A percentile compares a stretch with the other conserved stretches of the same genome.
Evolutionary conservation across 2,329 filamentous ascomycete species (phyloP).

Genomic region (Phaeosphaeria sp.): DNA sequence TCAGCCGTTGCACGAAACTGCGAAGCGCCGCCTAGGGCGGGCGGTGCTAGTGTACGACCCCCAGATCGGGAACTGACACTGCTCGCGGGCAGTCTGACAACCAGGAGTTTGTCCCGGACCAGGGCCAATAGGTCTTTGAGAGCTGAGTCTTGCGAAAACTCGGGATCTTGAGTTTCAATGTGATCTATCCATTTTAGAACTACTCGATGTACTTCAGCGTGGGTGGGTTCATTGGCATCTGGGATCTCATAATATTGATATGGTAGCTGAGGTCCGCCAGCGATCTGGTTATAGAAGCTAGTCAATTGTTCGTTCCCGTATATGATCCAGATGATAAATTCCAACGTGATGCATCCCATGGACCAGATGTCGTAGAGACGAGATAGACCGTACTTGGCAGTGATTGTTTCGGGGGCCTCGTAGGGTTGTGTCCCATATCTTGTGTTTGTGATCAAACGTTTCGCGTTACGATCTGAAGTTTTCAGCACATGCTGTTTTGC

Average conservation of each 20-base stretch:
- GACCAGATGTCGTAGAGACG: constrained; percentile 32
- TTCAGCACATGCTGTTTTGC: constrained; percentile 15
- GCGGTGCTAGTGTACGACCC: neutral
- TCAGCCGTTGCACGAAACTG: neutral
- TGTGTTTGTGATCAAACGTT: constrained; percentile 5
- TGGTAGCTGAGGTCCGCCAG: constrained; percentile 2
- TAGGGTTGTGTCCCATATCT: constrained; percentile 19
- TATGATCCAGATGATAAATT: constrained; percentile 32
- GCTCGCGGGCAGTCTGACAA: constrained; percentile 9
- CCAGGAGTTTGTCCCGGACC: constrained; percentile 11
- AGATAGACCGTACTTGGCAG: constrained; percentile 6
- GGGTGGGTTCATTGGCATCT: neutral
- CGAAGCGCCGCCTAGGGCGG: neutral
- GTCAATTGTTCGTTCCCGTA: constrained; percentile 16
- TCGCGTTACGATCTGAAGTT: neutral
- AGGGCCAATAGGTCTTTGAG: constrained; percentile 9
- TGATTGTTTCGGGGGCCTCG: constrained; percentile 19
- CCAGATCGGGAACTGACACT: constrained; percentile 5
- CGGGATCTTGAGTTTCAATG: constrained; percentile 6
- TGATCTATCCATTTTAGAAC: constrained; percentile 13
- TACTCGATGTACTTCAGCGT: constrained; percentile 5
- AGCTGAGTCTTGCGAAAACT: constrained; percentile 4
- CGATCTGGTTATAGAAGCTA: constrained; percentile 7
- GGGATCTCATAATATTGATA: constrained; percentile 11
- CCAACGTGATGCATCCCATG: constrained; percentile 32